These are phyloP conservation scores for Pseudoneurospora amorphoporcata DNA, from an alignment of 495 filamentous ascomycete genomes.

Conservation along the genomic window DNA sequence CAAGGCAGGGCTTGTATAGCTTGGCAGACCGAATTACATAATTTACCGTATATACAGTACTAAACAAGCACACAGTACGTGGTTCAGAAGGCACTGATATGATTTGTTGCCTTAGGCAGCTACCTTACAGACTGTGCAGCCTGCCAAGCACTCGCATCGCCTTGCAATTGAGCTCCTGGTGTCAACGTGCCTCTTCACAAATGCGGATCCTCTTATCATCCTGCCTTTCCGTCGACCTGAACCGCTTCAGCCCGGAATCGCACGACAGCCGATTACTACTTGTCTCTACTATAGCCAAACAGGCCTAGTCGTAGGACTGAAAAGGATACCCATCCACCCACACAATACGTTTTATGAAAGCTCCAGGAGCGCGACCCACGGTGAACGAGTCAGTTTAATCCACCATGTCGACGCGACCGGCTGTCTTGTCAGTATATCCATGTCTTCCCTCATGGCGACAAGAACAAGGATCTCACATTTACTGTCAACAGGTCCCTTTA, in stretches of 20 bases:
- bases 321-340: background rate
- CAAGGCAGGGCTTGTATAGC: background rate
- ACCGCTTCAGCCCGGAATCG: background rate
- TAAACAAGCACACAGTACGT: background rate
- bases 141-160: background rate
- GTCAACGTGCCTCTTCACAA: background rate
- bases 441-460: background rate
- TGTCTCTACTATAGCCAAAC: background rate
- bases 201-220: background rate
- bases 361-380: background rate
- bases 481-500: conserved; percentile 65
- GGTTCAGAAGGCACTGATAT: background rate
- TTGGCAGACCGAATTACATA: background rate
- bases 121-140: background rate
- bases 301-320: background rate
- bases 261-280: background rate
- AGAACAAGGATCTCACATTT: conserved; percentile 7
- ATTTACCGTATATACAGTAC: background rate
- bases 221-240: background rate
- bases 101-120: background rate
- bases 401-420: conserved; percentile 38
- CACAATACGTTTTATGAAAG: background rate
- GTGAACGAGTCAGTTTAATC: conserved; percentile 1
- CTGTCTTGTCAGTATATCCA: conserved; percentile 32
- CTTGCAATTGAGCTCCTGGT: background rate